Evolutionary conservation across 345 rosid species (phyloP).

Genomic region (Anastatica hierochuntica): DNA sequence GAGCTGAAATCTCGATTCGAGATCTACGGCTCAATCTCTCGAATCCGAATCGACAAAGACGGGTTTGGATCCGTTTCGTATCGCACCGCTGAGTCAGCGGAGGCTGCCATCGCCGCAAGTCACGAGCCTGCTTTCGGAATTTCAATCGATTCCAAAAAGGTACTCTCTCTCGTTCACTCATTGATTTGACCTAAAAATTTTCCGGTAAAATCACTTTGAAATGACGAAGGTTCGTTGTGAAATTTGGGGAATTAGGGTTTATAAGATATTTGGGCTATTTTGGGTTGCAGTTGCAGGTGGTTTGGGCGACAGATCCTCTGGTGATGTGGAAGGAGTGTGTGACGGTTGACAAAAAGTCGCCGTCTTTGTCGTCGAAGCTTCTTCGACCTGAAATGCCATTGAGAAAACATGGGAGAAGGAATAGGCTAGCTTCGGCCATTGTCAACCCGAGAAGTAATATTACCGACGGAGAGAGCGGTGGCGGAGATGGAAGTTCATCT

Average conservation of each 20-base stretch:
- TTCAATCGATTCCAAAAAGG: constrained; percentile 48
- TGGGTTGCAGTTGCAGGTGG: constrained; percentile 51
- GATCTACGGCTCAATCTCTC: constrained; percentile 84
- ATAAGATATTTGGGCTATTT: not conserved
- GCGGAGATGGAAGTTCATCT: not conserved
- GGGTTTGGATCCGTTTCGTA: constrained; percentile 48
- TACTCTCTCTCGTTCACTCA: not conserved
- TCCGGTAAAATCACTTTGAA: no score
- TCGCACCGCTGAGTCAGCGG: constrained; percentile 66
- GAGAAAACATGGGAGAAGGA: constrained; percentile 65
- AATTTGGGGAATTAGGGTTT: no score
- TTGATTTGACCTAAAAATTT: no score
- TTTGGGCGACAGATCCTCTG: constrained; percentile 72
- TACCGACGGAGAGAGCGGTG: not conserved
- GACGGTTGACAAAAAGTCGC: constrained; percentile 30
- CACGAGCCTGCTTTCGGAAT: constrained; percentile 66
- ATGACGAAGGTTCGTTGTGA: no score
- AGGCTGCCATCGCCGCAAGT: constrained; percentile 66
- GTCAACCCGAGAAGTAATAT: constrained; percentile 40
- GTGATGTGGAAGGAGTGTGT: constrained; percentile 69
- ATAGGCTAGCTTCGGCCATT: constrained; percentile 61
- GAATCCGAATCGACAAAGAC: constrained; percentile 67
- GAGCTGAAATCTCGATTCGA: constrained; percentile 86
- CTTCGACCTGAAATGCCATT: constrained; percentile 57
- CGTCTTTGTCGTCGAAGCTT: constrained; percentile 55